phyloP scores from a whole-genome alignment of 2,329 filamentous ascomycete genomes.

The Ascochyta clinopodiicola region DNA sequence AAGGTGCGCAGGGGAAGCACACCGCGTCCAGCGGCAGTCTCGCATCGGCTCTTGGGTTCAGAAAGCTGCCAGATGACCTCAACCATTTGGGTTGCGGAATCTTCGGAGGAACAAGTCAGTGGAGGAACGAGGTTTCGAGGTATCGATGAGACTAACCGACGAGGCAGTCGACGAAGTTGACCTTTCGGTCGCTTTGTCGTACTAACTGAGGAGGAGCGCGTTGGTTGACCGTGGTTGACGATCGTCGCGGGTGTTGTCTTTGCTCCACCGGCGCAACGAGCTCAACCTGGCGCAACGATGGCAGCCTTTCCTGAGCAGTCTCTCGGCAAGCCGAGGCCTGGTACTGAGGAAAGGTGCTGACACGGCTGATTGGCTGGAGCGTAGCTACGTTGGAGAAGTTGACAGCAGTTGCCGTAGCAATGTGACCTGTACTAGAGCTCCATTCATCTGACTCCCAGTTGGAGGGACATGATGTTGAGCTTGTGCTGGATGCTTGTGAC shows the following conservation, averaged over 20 bases:
- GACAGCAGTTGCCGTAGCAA: constrained; percentile 28
- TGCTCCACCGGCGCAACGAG: constrained; percentile 64
- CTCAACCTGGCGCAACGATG: constrained; percentile 42
- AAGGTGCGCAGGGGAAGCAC: constrained; percentile 92
- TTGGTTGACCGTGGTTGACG: constrained; percentile 61
- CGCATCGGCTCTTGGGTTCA: constrained; percentile 76
- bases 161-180: constrained; percentile 94
- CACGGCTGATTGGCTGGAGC: constrained; percentile 43
- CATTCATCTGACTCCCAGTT: constrained; percentile 54
- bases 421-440: constrained; percentile 34
- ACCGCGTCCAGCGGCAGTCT: constrained; percentile 69
- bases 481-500: constrained; percentile 74
- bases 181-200: constrained; percentile 89
- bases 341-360: constrained; percentile 47
- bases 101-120: constrained; percentile 59
- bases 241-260: constrained; percentile 67
- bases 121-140: constrained; percentile 44
- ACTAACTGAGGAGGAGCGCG: constrained; percentile 76
- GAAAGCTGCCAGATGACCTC: constrained; percentile 97
- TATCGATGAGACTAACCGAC: constrained; percentile 76
- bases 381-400: constrained; percentile 32
- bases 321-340: constrained; percentile 49
- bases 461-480: constrained; percentile 66
- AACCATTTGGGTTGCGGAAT: constrained; percentile 96
- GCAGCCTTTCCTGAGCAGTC: constrained; percentile 38